phyloP scores from a whole-genome alignment of 192 early-diverging fungal species.

The Coemansia sp. region DNA sequence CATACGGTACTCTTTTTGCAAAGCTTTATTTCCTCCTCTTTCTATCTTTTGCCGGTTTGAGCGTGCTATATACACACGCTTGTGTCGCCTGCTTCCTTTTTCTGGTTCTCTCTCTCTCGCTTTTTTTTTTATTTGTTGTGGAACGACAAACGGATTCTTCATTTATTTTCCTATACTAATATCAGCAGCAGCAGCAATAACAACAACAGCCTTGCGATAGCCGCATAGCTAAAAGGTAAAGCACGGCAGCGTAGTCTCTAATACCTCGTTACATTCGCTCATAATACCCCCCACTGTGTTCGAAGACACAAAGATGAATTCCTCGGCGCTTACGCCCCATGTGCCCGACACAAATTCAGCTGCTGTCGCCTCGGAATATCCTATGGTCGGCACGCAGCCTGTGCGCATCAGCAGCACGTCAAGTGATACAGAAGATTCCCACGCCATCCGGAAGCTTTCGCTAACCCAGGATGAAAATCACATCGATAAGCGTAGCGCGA shows the following conservation, averaged over 20 bases:
- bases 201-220: background rate
- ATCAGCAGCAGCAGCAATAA: background rate
- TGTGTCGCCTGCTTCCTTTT: background rate
- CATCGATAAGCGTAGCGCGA: slow-evolving; percentile 1
- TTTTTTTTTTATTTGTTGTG: slow-evolving; percentile 1
- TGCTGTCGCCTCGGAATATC: background rate
- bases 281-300: background rate
- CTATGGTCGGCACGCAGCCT: background rate
- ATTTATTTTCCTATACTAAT: background rate
- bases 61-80: background rate
- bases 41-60: background rate
- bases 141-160: slow-evolving; percentile 22
- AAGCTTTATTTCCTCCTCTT: background rate
- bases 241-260: background rate
- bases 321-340: slow-evolving; percentile 2
- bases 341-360: background rate
- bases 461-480: slow-evolving; percentile 7
- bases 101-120: background rate
- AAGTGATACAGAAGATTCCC: slow-evolving; percentile 17
- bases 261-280: background rate
- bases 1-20: background rate
- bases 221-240: background rate
- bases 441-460: slow-evolving; percentile 6
- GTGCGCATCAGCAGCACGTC: slow-evolving; percentile 3
- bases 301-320: slow-evolving; percentile 1